These are phyloP conservation scores for Luffa aegyptiaca DNA, from an alignment of 306 rosid genomes.

Conservation along the genomic window DNA sequence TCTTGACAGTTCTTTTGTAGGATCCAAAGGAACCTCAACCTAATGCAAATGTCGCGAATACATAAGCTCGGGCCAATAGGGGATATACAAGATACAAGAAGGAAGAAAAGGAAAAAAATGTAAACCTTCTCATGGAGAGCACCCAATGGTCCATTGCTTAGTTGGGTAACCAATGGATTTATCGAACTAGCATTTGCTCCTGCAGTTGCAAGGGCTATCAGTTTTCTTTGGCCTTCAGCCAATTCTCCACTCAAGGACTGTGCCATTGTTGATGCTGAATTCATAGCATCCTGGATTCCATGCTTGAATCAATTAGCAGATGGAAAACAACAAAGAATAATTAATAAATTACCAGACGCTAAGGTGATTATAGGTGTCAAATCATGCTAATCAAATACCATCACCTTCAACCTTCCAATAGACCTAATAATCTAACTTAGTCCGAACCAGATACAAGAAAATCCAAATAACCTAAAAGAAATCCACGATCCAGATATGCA, in stretches of 20 bases:
- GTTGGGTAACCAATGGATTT: conserved; percentile 60
- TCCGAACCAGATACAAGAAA: not conserved
- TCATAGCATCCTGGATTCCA: conserved; percentile 66
- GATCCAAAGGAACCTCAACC: conserved; percentile 91
- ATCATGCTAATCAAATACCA: not conserved
- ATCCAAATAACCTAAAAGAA: not conserved
- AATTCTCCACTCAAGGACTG: conserved; percentile 81
- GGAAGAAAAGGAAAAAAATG: not conserved
- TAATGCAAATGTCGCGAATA: conserved; percentile 14
- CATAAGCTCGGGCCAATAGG: conserved; percentile 1
- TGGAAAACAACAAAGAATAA: not conserved
- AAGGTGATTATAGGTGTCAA: not conserved
- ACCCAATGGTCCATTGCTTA: conserved; percentile 66
- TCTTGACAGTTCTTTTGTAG: conserved; percentile 78
- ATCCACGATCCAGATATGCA: not conserved
- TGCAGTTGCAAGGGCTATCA: conserved; percentile 64
- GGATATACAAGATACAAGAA: not conserved
- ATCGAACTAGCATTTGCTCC: conserved; percentile 55
- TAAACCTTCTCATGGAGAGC: conserved; percentile 77
- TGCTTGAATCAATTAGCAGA: not conserved
- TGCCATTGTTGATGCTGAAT: conserved; percentile 65
- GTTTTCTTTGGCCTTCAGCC: conserved; percentile 83
- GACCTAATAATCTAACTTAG: not conserved
- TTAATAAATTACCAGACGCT: not conserved
- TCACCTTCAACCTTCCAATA: not conserved